Base-by-base conservation (phyloP, 1,284 basidiomycete genomes). In the Leucoagaricus sp. region DNA sequence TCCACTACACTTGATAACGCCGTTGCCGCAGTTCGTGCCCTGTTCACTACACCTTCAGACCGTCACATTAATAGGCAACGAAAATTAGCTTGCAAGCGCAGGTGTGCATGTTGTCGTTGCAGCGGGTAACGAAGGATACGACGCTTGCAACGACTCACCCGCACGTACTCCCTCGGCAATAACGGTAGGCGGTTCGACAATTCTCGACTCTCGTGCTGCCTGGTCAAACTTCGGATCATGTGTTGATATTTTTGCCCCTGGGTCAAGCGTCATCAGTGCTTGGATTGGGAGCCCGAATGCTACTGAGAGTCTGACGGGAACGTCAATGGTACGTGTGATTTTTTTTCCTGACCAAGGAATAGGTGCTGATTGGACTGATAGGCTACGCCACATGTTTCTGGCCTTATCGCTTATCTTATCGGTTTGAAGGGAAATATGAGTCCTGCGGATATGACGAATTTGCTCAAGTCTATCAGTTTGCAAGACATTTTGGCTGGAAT, bases 221-320 rank as follows among this genome's bases (percentile, higher is more conserved):
- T 92, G 91, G 79, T 85, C 83, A 63, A 89, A 88, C 79, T 79
- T 75, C 67, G 86, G 85, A 59, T 71, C 81, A 60, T 86, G 86
- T 66, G 85, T 89, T 60, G 89, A 91, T 67, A 75, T 91, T 69
- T 89, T 89, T 66, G 87, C 84, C 8, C 88, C 89, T 31, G 89
- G 86, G 59, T 69, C 86, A 59, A 83, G 84, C 75, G 84, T 90
- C 63, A 73, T 81, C 28, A 85, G 84, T 56, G 85, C 85, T 57
- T 90, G 86, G 84, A 88, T 82, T 61, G 78, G 78, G 45, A 79
- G 81, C 57, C 75, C 78, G 63, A 70, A 68, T 40, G 63, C 83
- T 49, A 76, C 75, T 65, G 88, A 88, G 74, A 86, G 81, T 60
- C 84, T 87, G 69, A 83, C 78, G 13, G 80, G 79, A 31, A 84